phyloP scores from a whole-genome alignment of 23 red algal genomes.

The Gracilaria vermiculophylla region DNA sequence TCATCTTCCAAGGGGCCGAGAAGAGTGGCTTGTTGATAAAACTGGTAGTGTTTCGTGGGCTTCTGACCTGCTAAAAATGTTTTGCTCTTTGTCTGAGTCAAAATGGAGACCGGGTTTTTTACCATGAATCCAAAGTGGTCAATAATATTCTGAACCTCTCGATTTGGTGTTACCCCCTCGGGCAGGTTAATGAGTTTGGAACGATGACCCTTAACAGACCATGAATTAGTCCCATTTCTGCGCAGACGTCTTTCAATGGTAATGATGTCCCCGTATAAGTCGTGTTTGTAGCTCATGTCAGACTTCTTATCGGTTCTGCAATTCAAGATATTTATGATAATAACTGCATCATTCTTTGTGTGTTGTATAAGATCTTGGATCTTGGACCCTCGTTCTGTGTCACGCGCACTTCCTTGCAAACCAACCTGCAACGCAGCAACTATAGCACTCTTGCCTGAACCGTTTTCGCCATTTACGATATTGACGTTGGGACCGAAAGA shows the following conservation, averaged over 20 bases:
- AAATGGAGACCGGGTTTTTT: constrained; percentile 83
- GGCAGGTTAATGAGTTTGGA: constrained; percentile 22
- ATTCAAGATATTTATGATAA: constrained; percentile 78
- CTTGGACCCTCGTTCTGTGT: constrained; percentile 72
- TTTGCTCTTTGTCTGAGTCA: constrained; percentile 94
- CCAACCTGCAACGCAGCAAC: constrained; percentile 90
- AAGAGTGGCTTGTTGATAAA: constrained; percentile 88
- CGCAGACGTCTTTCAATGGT: constrained; percentile 70
- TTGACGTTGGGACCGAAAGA: constrained; percentile 88
- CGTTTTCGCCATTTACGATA: constrained; percentile 90
- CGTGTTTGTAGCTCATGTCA: constrained; percentile 64
- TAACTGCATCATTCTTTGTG: constrained; percentile 31
- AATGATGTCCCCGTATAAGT: constrained; percentile 84
- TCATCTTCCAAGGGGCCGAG: constrained; percentile 59
- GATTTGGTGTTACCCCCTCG: constrained; percentile 38
- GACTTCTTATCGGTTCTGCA: background rate
- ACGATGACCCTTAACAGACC: constrained; percentile 52
- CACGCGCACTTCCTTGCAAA: constrained; percentile 44
- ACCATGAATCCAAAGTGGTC: constrained; percentile 93
- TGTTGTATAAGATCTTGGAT: constrained; percentile 68
- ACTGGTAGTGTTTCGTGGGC: constrained; percentile 54
- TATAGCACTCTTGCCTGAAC: constrained; percentile 93
- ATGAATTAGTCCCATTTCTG: constrained; percentile 40
- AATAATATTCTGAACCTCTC: constrained; percentile 73
- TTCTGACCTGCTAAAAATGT: constrained; percentile 76